Conservation (phyloP, 257 asterid species). For the Ocimum tenuiflorum region DNA sequence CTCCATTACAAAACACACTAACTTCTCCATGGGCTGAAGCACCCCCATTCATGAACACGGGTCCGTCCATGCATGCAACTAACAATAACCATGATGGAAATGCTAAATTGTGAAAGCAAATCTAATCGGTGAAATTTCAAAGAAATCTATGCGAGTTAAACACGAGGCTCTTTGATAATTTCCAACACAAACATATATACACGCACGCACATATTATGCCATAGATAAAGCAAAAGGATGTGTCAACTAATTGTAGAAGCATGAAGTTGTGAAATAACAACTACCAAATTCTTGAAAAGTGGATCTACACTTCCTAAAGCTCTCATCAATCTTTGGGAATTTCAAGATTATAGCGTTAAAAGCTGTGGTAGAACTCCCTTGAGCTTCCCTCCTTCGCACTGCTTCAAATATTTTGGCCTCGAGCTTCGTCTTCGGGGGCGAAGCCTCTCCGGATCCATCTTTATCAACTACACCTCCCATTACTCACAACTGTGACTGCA, state of each 20-base stretch:
- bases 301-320: conserved; percentile 63
- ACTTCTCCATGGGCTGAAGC: too few relatives aligned
- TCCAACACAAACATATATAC: too few relatives aligned
- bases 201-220: too few relatives aligned
- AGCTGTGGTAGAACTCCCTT: conserved; percentile 62
- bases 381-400: conserved; percentile 52
- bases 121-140: background rate
- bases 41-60: too few relatives aligned
- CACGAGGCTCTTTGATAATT: too few relatives aligned
- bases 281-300: conserved; percentile 67
- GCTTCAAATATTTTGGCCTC: conserved; percentile 64
- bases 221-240: background rate
- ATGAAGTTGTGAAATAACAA: background rate
- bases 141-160: too few relatives aligned
- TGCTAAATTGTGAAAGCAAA: background rate
- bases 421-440: conserved; percentile 59
- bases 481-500: background rate
- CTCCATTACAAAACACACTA: too few relatives aligned
- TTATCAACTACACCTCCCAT: conserved; percentile 72
- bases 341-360: conserved; percentile 66
- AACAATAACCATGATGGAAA: background rate
- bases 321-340: conserved; percentile 78
- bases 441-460: conserved; percentile 42
- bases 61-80: too few relatives aligned
- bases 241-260: background rate